Evolutionary conservation across 768 basidiomycete genomes (phyloP).

Genomic region (Phylloporus scabripes): DNA sequence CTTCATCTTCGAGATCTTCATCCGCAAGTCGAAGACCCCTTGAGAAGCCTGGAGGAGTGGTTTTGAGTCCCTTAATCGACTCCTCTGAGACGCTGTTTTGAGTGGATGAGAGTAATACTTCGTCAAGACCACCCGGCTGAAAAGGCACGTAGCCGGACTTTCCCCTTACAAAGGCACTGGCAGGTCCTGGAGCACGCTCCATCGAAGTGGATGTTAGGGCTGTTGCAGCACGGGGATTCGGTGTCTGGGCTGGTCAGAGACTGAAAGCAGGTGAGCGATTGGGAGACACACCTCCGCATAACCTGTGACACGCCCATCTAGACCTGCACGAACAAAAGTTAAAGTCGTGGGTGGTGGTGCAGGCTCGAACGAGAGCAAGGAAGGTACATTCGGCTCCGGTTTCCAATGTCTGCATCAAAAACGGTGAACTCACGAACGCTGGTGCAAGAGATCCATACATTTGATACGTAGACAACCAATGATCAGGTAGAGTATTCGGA

Average conservation of each 20-base stretch:
- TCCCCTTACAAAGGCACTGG: conserved; percentile 82
- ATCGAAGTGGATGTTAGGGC: conserved; percentile 83
- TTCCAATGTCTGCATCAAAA: conserved; percentile 62
- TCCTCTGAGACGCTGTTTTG: conserved; percentile 36
- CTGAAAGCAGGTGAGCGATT: conserved; percentile 1
- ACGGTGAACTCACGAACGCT: conserved; percentile 9
- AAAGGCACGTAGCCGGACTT: conserved; percentile 93
- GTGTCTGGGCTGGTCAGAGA: conserved; percentile 37
- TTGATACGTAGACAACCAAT: conserved; percentile 80
- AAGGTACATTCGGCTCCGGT: conserved; percentile 51
- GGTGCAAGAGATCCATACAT: conserved; percentile 47
- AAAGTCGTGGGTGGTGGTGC: conserved; percentile 72
- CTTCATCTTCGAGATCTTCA: conserved; percentile 47
- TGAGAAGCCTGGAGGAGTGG: conserved; percentile 75
- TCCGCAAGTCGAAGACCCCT: conserved; percentile 72
- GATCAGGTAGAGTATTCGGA: conserved; percentile 54
- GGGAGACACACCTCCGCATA: conserved; percentile 64
- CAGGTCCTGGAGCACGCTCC: conserved; percentile 75
- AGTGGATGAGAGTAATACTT: conserved; percentile 36
- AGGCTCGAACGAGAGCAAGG: conserved; percentile 58
- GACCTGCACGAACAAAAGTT: conserved; percentile 67
- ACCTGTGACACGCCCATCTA: conserved; percentile 76
- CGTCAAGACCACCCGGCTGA: conserved; percentile 88
- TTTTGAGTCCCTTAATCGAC: conserved; percentile 43
- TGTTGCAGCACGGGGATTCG: conserved; percentile 50